phyloP scores from a whole-genome alignment of 176 grass and related monocot genomes.

The Phoenix dactylifera region DNA sequence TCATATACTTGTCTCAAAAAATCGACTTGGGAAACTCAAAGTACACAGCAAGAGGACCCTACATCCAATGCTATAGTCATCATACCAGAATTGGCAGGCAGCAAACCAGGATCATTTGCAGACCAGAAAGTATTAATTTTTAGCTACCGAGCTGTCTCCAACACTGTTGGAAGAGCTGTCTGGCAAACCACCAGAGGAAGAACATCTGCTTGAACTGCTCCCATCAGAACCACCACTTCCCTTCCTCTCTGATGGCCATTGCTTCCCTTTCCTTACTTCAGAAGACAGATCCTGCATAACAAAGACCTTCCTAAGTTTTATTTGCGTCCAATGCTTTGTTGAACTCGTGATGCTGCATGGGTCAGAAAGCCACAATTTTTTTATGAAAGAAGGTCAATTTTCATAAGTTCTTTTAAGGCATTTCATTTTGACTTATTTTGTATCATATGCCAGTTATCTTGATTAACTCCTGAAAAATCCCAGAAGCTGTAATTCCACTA shows the following conservation, averaged over 20 bases:
- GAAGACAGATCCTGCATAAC: constrained; percentile 47
- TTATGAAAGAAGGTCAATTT: background rate
- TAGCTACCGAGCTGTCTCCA: constrained; percentile 26
- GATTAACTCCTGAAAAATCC: too few species aligned
- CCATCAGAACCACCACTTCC: constrained; percentile 27
- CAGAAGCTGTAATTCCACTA: too few species aligned
- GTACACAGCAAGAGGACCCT: too few species aligned
- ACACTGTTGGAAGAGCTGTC: constrained; percentile 42
- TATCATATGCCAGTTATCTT: too few species aligned
- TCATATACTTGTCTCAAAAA: constrained; percentile 3
- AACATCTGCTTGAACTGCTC: constrained; percentile 55
- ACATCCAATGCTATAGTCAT: too few species aligned
- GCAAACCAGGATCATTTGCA: too few species aligned
- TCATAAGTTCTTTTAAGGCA: too few species aligned
- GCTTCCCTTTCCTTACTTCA: constrained; percentile 49
- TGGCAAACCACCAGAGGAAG: constrained; percentile 33
- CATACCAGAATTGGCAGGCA: too few species aligned
- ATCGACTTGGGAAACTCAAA: background rate
- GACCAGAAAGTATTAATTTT: constrained; percentile 2
- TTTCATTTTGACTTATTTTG: too few species aligned
- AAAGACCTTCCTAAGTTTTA: constrained; percentile 1
- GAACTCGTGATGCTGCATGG: background rate
- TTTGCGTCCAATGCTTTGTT: constrained; percentile 4
- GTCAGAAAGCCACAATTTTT: background rate
- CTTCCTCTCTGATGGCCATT: constrained; percentile 21